A percentile compares a stretch with the other conserved stretches of the same genome.
Evolutionary conservation across 352 stramenopile species (phyloP).

Genomic region (Globisporangium canariense): DNA sequence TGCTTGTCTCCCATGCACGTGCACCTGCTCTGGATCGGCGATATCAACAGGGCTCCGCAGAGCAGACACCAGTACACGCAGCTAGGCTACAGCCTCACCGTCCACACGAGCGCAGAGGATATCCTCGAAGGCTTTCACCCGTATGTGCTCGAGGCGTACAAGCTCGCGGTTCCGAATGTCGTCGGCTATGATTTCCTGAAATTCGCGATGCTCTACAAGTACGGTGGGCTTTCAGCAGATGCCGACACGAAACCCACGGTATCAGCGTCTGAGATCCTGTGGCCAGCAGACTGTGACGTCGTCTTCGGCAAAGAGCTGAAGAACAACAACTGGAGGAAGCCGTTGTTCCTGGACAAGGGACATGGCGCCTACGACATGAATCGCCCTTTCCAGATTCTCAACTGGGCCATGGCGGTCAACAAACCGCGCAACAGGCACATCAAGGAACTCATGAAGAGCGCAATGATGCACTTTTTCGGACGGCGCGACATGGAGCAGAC

Average conservation of each 20-base stretch:
- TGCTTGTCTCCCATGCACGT: conserved; percentile 10
- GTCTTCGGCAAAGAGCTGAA: conserved; percentile 18
- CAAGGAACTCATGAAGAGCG: not conserved
- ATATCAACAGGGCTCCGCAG: conserved; percentile 3
- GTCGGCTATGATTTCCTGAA: conserved; percentile 21
- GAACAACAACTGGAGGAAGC: not conserved
- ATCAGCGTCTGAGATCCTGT: not conserved
- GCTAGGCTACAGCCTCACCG: conserved; percentile 13
- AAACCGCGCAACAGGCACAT: conserved; percentile 15
- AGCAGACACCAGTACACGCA: not conserved
- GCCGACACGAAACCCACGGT: conserved; percentile 9
- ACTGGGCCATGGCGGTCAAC: conserved; percentile 15
- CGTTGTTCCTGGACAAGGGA: not conserved
- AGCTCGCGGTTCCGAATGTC: conserved; percentile 13
- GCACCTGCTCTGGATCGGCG: conserved; percentile 21
- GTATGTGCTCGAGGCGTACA: conserved; percentile 11
- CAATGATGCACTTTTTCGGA: conserved; percentile 19
- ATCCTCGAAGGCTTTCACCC: conserved; percentile 20
- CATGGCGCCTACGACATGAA: conserved; percentile 4
- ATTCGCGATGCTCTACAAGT: conserved; percentile 20
- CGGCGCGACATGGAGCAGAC: conserved; percentile 17
- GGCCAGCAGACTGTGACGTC: conserved; percentile 9
- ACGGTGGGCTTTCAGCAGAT: conserved; percentile 14
- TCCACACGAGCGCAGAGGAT: conserved; percentile 10
- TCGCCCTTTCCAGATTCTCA: conserved; percentile 17